Conservation (phyloP, 2,329 filamentous ascomycete genomes). For the Hysterium pulicare region DNA sequence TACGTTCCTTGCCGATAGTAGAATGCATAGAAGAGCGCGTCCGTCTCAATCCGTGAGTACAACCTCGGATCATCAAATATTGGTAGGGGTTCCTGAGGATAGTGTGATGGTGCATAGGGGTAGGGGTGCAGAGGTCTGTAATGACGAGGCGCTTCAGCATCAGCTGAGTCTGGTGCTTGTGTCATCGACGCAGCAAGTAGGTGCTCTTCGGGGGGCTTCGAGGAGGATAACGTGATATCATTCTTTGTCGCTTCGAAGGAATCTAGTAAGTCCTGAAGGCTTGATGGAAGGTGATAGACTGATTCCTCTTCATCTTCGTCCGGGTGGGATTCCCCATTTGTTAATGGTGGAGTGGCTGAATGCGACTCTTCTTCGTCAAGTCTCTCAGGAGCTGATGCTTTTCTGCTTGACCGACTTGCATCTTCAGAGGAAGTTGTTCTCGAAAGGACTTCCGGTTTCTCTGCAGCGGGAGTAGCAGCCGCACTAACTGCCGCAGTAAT, state of each 20-base stretch:
- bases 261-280: slow-evolving; percentile 83
- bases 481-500: slow-evolving; percentile 42
- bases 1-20: slow-evolving; percentile 98
- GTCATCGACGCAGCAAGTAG: slow-evolving; percentile 73
- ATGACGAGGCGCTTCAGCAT: slow-evolving; percentile 77
- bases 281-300: slow-evolving; percentile 87
- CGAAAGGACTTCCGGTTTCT: slow-evolving; percentile 37
- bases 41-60: slow-evolving; percentile 86
- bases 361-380: slow-evolving; percentile 33
- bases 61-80: slow-evolving; percentile 89
- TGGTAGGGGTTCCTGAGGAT: slow-evolving; percentile 85
- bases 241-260: slow-evolving; percentile 83
- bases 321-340: slow-evolving; percentile 54
- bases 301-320: slow-evolving; percentile 66
- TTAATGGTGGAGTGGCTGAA: slow-evolving; percentile 38
- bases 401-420: slow-evolving; percentile 20
- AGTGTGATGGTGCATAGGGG: slow-evolving; percentile 71
- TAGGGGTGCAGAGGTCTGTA: slow-evolving; percentile 82
- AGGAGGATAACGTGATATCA: slow-evolving; percentile 57
- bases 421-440: slow-evolving; percentile 30
- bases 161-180: slow-evolving; percentile 69
- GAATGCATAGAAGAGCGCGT: slow-evolving; percentile 97
- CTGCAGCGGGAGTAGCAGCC: slow-evolving; percentile 42
- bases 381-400: slow-evolving; percentile 26
- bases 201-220: slow-evolving; percentile 63